Percentiles rank a stretch among this genome's conserved stretches.
phyloP scores from a whole-genome alignment of 2,329 filamentous ascomycete genomes.

The Zasmidium cellare region DNA sequence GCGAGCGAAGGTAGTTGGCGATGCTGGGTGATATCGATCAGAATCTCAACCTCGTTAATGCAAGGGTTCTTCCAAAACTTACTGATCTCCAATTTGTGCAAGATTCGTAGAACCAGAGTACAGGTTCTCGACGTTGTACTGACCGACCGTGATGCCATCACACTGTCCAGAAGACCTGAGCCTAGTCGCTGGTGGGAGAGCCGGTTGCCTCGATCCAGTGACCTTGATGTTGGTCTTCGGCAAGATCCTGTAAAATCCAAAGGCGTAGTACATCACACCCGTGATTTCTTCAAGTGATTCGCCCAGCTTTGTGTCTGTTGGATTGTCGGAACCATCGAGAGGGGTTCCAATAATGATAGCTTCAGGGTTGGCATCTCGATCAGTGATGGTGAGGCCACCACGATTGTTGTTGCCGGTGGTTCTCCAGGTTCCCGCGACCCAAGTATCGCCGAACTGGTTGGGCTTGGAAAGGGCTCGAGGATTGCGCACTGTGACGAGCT shows the following conservation, averaged over 20 bases:
- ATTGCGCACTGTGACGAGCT: conserved; percentile 64
- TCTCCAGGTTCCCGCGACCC: conserved; percentile 66
- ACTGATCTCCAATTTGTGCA: conserved; percentile 59
- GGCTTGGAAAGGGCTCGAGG: conserved; percentile 61
- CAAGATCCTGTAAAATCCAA: conserved; percentile 69
- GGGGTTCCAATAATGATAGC: conserved; percentile 65
- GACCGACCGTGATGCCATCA: conserved; percentile 61
- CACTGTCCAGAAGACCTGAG: conserved; percentile 59
- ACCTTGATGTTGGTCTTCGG: conserved; percentile 60
- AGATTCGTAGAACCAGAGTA: conserved; percentile 57
- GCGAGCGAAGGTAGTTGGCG: conserved; percentile 61
- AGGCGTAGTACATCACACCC: conserved; percentile 66
- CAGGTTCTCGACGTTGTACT: conserved; percentile 72
- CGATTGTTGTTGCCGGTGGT: conserved; percentile 63
- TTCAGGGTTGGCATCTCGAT: conserved; percentile 68
- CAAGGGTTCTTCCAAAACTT: too few relatives aligned
- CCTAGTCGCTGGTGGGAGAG: conserved; percentile 51
- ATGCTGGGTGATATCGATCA: conserved; percentile 40
- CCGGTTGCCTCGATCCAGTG: conserved; percentile 45
- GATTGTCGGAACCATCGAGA: conserved; percentile 65
- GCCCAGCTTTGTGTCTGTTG: conserved; percentile 61
- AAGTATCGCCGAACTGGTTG: conserved; percentile 67
- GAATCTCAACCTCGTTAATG: too few relatives aligned
- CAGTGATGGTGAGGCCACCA: conserved; percentile 64
- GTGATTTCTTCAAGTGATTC: conserved; percentile 66